Evolutionary conservation across 768 basidiomycete genomes (phyloP).

Genomic region (Amanita brunnescens): DNA sequence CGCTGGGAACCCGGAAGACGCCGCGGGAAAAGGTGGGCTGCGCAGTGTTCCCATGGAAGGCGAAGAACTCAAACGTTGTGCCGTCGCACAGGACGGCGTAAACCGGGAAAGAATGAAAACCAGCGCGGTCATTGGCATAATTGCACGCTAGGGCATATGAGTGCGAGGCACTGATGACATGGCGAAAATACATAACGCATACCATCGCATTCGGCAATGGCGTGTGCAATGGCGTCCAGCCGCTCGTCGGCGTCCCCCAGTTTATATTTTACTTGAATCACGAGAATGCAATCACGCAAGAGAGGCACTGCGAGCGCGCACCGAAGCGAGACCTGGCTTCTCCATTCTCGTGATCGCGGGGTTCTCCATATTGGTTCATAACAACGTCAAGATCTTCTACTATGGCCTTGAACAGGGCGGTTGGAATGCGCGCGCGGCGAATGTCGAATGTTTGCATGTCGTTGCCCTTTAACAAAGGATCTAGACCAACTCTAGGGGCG

Average conservation of each 20-base stretch:
- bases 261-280: slow-evolving; percentile 3
- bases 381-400: slow-evolving; percentile 9
- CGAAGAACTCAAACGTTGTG: slow-evolving; percentile 9
- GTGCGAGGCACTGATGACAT: slow-evolving; percentile 1
- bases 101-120: slow-evolving; percentile 5
- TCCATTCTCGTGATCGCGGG: background rate
- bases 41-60: background rate
- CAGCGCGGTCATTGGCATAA: slow-evolving; percentile 1
- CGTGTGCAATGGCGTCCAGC: slow-evolving; percentile 10
- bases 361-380: slow-evolving; percentile 1
- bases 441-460: slow-evolving; percentile 15
- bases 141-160: slow-evolving; percentile 7
- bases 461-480: slow-evolving; percentile 1
- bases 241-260: background rate
- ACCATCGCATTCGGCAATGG: slow-evolving; percentile 10
- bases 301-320: background rate
- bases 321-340: slow-evolving; percentile 2
- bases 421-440: slow-evolving; percentile 15
- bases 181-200: background rate
- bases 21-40: background rate
- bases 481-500: slow-evolving; percentile 13
- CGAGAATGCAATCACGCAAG: background rate
- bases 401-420: slow-evolving; percentile 13
- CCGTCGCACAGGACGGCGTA: slow-evolving; percentile 8
- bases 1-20: background rate